Conservation (phyloP, 2,329 filamentous ascomycete genomes). For the Sporothrix globosa region DNA sequence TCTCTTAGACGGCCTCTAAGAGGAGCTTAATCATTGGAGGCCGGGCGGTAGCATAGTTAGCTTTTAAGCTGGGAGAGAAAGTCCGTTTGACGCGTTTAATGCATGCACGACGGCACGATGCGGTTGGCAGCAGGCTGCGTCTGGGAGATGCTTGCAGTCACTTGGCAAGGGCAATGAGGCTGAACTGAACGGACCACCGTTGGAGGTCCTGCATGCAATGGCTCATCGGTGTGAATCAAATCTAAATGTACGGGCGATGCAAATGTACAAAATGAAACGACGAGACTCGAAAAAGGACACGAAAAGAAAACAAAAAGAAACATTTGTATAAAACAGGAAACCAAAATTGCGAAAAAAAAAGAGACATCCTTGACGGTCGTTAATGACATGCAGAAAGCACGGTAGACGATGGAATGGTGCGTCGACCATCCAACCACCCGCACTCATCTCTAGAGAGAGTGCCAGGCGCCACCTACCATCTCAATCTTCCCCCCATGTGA, state of each 20-base stretch:
- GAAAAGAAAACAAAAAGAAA: not conserved
- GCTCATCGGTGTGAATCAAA: not conserved
- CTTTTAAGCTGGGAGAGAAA: not conserved
- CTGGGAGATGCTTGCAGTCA: not conserved
- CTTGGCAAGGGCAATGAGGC: conserved; percentile 7
- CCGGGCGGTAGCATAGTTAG: too few species aligned
- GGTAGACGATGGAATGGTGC: not conserved
- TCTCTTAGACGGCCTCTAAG: too few species aligned
- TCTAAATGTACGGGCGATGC: not conserved
- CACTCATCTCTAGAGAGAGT: not conserved
- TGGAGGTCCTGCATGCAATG: not conserved
- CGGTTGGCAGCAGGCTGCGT: conserved; percentile 7
- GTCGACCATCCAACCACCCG: not conserved
- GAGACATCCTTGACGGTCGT: conserved; percentile 29
- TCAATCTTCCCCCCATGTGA: too few species aligned
- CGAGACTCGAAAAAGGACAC: not conserved
- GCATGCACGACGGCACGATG: conserved; percentile 3
- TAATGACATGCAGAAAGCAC: not conserved
- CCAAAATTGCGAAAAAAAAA: not conserved
- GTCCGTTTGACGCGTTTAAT: not conserved
- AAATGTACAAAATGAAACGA: not conserved
- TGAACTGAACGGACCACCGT: conserved; percentile 2
- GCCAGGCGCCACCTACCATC: too few species aligned
- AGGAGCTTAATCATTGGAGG: too few species aligned
- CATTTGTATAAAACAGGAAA: not conserved